Evolutionary conservation across 75 land plant genomes (phyloP).

Genomic region (Selaginella tamariscina): DNA sequence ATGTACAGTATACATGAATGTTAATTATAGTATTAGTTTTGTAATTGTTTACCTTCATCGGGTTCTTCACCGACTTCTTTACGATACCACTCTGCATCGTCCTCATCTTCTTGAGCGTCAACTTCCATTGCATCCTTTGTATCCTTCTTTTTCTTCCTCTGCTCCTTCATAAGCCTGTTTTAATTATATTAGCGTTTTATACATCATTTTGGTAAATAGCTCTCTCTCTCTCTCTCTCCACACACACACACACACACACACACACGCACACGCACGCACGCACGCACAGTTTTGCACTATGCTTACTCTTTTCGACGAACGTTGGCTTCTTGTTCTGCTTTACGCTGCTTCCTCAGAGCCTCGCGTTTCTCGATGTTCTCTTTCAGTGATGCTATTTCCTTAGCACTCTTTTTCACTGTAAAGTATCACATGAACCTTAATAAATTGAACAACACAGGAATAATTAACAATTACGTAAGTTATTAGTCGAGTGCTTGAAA

Average conservation of each 20-base stretch:
- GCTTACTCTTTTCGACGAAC: conserved; percentile 33
- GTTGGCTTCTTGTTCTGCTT: conserved; percentile 46
- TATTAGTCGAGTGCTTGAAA: no score
- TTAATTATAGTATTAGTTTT: no score
- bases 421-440: no score
- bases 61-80: conserved; percentile 49
- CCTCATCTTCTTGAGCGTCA: conserved; percentile 21
- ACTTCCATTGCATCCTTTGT: not conserved
- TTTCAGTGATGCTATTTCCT: conserved; percentile 33
- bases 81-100: conserved; percentile 41
- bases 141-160: not conserved
- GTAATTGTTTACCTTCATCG: conserved; percentile 37
- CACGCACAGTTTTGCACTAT: no score
- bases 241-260: no score
- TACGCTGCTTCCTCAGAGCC: conserved; percentile 40
- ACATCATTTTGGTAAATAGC: no score
- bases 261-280: no score
- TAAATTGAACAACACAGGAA: no score
- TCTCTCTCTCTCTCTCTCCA: no score
- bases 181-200: no score
- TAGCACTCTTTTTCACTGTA: conserved; percentile 36
- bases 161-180: conserved; percentile 2
- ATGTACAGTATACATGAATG: no score
- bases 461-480: no score
- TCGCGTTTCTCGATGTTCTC: conserved; percentile 32